phyloP scores from a whole-genome alignment of 768 basidiomycete genomes.

The Astraeus odoratus region DNA sequence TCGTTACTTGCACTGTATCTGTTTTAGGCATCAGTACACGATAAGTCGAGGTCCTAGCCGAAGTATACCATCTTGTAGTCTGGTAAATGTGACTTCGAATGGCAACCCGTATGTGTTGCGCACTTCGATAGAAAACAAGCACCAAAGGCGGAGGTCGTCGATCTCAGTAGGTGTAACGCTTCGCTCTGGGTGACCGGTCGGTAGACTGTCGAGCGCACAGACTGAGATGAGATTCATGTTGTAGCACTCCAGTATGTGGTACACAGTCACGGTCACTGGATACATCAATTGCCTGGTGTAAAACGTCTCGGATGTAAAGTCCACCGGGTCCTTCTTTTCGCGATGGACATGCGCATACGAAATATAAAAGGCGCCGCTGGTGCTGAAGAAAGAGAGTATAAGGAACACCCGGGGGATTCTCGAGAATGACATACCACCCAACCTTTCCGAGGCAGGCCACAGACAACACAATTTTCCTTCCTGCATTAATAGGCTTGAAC shows the following conservation, averaged over 20 bases:
- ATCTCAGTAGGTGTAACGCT: conserved; percentile 28
- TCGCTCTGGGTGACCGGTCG: conserved; percentile 15
- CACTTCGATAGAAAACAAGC: conserved; percentile 85
- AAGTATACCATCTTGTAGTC: conserved; percentile 54
- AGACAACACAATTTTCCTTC: conserved; percentile 60
- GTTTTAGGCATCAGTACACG: conserved; percentile 2
- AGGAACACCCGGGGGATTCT: neutral
- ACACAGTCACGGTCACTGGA: conserved; percentile 89
- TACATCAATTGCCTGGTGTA: conserved; percentile 83
- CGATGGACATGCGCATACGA: conserved; percentile 73
- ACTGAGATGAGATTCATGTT: conserved; percentile 77
- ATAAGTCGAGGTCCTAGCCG: neutral
- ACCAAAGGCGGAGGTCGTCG: conserved; percentile 61
- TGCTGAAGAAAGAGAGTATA: conserved; percentile 37
- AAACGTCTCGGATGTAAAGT: conserved; percentile 47
- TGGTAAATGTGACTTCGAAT: conserved; percentile 79
- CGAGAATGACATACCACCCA: conserved; percentile 65
- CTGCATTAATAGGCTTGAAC: conserved; percentile 50
- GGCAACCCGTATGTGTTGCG: conserved; percentile 87
- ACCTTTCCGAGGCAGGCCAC: conserved; percentile 83
- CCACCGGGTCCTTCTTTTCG: conserved; percentile 21
- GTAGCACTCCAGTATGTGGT: conserved; percentile 88
- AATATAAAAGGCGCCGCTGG: conserved; percentile 70
- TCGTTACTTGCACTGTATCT: conserved; percentile 38
- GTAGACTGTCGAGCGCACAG: conserved; percentile 16